phyloP scores from a whole-genome alignment of 495 filamentous ascomycete species.

The Aspergillus steynii region DNA sequence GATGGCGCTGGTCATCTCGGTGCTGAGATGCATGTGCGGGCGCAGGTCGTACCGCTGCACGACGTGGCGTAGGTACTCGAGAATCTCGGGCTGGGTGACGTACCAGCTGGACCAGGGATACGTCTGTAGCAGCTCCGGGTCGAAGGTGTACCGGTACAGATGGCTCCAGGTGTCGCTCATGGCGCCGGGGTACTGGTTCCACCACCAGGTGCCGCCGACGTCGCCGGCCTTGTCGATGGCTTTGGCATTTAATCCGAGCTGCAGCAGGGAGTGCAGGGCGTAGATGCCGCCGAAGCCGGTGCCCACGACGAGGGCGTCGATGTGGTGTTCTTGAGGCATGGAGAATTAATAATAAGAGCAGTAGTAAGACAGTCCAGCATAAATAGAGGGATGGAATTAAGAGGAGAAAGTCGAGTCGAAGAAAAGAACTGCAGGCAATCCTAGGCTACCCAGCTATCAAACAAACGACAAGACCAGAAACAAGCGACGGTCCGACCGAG shows the following conservation, averaged over 20 bases:
- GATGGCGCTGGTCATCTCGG: slow-evolving; percentile 16
- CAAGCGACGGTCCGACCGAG: too few species aligned
- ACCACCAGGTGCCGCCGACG: slow-evolving; percentile 53
- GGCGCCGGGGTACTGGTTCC: slow-evolving; percentile 30
- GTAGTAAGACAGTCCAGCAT: background rate
- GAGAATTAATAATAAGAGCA: background rate
- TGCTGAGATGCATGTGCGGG: slow-evolving; percentile 25
- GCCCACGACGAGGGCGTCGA: slow-evolving; percentile 56
- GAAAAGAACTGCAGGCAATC: too few species aligned
- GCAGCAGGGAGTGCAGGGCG: slow-evolving; percentile 33
- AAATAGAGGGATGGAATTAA: background rate
- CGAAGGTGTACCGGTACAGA: slow-evolving; percentile 31
- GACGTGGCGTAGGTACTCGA: slow-evolving; percentile 25
- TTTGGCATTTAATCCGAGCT: slow-evolving; percentile 37
- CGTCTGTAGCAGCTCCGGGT: slow-evolving; percentile 19
- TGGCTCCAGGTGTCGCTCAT: slow-evolving; percentile 16
- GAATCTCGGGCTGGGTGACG: slow-evolving; percentile 22
- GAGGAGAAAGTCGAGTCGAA: background rate
- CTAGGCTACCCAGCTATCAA: too few species aligned
- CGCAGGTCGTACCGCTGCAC: slow-evolving; percentile 22
- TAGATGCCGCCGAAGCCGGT: slow-evolving; percentile 50
- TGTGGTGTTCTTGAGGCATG: slow-evolving; percentile 20
- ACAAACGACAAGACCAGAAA: too few species aligned
- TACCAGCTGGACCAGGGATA: slow-evolving; percentile 24
- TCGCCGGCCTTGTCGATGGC: slow-evolving; percentile 45